Conservation (phyloP, 1,284 basidiomycete species). For the Rhizoctonia solani region DNA sequence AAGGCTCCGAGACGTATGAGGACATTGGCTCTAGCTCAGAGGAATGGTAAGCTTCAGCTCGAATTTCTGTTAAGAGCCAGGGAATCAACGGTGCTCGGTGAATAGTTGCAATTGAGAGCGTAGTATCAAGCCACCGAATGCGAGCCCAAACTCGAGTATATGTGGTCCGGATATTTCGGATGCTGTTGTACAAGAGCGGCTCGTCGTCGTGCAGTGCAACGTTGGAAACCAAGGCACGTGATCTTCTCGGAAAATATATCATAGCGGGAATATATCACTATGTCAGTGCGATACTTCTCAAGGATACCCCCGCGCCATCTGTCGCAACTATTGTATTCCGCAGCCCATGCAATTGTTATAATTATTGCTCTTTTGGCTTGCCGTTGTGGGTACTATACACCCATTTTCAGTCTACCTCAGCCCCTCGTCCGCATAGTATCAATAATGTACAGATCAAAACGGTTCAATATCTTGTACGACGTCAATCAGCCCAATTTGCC, state of each 20-base stretch:
- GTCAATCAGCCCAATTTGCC: no score
- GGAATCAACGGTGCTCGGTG: background rate
- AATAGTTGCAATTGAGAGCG: background rate
- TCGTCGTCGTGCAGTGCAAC: conserved; percentile 13
- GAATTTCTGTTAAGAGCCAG: background rate
- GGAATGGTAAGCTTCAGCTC: background rate
- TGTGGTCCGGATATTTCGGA: background rate
- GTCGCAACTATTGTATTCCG: no score
- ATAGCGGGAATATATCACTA: no score
- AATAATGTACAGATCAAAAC: no score
- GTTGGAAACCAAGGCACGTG: conserved; percentile 17
- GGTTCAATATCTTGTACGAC: no score
- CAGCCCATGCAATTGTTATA: no score
- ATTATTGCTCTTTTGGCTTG: no score
- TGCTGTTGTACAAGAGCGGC: background rate
- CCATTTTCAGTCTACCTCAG: no score
- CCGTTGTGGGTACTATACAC: no score
- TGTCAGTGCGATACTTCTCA: no score
- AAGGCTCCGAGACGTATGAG: conserved; percentile 27
- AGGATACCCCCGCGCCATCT: no score
- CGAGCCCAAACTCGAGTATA: background rate
- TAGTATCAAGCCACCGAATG: background rate
- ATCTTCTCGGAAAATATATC: background rate
- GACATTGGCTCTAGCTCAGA: conserved; percentile 24
- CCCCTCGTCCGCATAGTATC: no score